A percentile compares a stretch with the other conserved stretches of the same genome.
These are phyloP conservation scores for Cercospora canescens DNA, from an alignment of 2,329 filamentous ascomycete genomes.

Conservation along the genomic window DNA sequence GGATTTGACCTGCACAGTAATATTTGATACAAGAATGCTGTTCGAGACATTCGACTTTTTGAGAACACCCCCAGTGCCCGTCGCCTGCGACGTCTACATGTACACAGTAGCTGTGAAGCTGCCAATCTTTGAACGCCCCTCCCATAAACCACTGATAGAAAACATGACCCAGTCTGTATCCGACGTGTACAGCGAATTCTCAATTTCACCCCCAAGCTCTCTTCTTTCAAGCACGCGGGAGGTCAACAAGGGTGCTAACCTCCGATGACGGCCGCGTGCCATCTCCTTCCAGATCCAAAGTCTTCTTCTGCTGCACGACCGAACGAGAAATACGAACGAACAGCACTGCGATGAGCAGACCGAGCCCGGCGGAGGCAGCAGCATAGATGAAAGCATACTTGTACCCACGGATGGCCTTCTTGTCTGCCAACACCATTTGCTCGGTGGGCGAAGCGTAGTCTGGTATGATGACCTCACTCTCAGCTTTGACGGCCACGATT, in stretches of 20 bases:
- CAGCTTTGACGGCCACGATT: conserved; percentile 30
- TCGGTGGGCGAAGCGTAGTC: conserved; percentile 6
- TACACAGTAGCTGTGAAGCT: conserved; percentile 21
- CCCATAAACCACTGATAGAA: neutral
- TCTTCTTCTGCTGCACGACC: conserved; percentile 22
- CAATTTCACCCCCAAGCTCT: neutral
- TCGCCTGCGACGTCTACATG: neutral
- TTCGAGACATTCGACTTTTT: neutral
- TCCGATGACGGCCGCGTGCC: conserved; percentile 11
- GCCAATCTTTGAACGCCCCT: conserved; percentile 5
- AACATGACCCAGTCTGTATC: neutral
- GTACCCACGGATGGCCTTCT: conserved; percentile 17
- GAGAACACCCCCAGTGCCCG: neutral
- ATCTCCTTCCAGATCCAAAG: conserved; percentile 25
- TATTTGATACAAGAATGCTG: neutral
- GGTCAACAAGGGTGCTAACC: conserved; percentile 16
- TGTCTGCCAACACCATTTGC: conserved; percentile 11
- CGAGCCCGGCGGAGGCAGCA: conserved; percentile 32
- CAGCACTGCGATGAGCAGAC: conserved; percentile 30
- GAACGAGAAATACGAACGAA: conserved; percentile 32
- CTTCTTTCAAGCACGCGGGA: neutral
- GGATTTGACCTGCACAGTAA: neutral
- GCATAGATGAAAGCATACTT: conserved; percentile 34
- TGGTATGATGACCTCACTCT: conserved; percentile 12
- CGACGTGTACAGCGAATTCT: neutral